Percentiles rank a stretch among this genome's conserved stretches.
These are phyloP conservation scores for Saccharomyces hybrid DNA, from an alignment of 1,139 yeast species.

Conservation along the genomic window DNA sequence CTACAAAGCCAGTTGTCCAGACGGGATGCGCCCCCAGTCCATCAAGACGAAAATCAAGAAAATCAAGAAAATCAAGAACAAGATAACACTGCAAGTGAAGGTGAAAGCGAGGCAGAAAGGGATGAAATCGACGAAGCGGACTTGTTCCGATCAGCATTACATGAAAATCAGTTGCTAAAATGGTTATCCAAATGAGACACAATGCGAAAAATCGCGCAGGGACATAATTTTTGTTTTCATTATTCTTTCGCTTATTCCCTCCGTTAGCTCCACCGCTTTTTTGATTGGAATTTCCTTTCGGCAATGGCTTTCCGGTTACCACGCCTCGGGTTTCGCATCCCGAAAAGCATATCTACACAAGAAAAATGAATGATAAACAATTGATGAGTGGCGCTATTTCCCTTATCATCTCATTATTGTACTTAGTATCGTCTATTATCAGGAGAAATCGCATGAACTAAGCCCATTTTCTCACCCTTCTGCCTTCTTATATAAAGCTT, in stretches of 20 bases:
- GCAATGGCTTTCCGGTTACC: not conserved
- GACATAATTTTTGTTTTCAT: not conserved
- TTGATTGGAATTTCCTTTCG: not conserved
- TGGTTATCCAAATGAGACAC: not conserved
- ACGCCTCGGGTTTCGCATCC: not conserved
- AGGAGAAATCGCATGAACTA: not conserved
- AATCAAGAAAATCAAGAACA: not conserved
- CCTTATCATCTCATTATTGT: not conserved
- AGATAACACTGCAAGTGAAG: not conserved
- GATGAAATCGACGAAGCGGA: not conserved
- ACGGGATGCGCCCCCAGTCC: not conserved
- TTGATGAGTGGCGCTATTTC: not conserved
- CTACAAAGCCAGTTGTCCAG: conserved; percentile 2
- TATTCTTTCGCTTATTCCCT: not conserved
- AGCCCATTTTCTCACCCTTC: not conserved
- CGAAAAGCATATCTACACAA: not conserved
- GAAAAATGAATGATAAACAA: not conserved
- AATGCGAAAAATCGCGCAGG: not conserved
- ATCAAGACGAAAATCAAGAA: conserved; percentile 1
- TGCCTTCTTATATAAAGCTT: not conserved
- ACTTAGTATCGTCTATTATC: not conserved
- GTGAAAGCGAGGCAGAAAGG: not conserved
- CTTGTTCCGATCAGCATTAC: not conserved
- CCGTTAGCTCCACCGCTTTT: not conserved
- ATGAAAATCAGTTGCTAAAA: not conserved